phyloP scores from a whole-genome alignment of 1,284 basidiomycete genomes.

The Melampsora americana region DNA sequence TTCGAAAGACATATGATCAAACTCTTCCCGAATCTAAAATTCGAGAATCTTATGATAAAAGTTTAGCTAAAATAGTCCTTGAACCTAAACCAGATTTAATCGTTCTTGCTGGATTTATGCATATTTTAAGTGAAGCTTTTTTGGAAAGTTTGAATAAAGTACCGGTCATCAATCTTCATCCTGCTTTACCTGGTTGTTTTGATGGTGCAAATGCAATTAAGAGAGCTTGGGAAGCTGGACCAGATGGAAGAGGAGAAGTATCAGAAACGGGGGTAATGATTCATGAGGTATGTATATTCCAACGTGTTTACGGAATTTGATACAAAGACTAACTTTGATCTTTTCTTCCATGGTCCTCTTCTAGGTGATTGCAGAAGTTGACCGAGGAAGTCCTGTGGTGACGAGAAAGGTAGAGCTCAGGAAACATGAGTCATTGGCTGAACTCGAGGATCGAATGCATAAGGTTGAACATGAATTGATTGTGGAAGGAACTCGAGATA shows the following conservation, averaged over 20 bases:
- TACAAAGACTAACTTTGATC: neutral
- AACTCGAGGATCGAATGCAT: conserved; percentile 77
- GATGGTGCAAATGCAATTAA: conserved; percentile 88
- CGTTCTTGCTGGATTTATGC: conserved; percentile 97
- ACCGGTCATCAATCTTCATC: conserved; percentile 93
- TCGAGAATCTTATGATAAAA: conserved; percentile 79
- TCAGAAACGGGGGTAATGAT: conserved; percentile 79
- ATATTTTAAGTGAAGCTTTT: conserved; percentile 67
- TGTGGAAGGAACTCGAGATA: conserved; percentile 72
- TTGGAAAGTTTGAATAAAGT: conserved; percentile 60
- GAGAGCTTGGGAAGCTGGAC: conserved; percentile 80
- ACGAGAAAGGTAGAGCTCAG: conserved; percentile 73
- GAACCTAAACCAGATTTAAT: conserved; percentile 71
- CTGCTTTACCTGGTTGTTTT: conserved; percentile 88
- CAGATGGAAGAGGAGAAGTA: conserved; percentile 61
- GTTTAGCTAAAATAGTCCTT: conserved; percentile 72
- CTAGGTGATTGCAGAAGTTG: conserved; percentile 77
- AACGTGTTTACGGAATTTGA: neutral
- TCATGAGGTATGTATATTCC: conserved; percentile 63
- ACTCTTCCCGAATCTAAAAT: conserved; percentile 65
- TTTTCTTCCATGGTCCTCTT: neutral
- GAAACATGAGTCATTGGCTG: conserved; percentile 67
- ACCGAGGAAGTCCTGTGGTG: conserved; percentile 81
- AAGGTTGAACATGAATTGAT: conserved; percentile 83
- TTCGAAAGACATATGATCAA: conserved; percentile 71